A percentile compares a stretch with the other conserved stretches of the same genome.
phyloP scores from a whole-genome alignment of 2,329 filamentous ascomycete species.

The Aspergillus caelatus region DNA sequence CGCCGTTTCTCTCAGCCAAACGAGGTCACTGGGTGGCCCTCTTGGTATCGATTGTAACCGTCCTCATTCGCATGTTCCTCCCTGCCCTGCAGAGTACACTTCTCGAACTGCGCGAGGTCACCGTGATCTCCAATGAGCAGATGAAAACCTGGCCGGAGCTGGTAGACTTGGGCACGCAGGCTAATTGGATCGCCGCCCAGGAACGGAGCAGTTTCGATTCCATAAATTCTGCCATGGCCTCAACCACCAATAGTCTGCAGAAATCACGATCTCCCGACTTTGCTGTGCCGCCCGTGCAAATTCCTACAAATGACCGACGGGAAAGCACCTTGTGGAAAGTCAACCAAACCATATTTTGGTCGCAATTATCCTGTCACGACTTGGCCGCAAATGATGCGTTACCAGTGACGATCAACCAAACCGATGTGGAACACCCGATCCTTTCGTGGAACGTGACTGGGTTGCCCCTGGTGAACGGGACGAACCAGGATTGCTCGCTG shows the following conservation, averaged over 20 bases:
- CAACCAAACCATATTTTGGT: constrained; percentile 38
- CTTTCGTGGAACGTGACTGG: constrained; percentile 34
- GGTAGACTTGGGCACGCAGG: constrained; percentile 32
- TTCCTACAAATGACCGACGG: constrained; percentile 24
- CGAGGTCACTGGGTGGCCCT: constrained; percentile 37
- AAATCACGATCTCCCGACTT: constrained; percentile 32
- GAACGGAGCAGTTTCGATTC: constrained; percentile 27
- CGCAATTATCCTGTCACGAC: constrained; percentile 28
- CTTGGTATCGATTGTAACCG: constrained; percentile 33
- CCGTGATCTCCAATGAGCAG: constrained; percentile 19
- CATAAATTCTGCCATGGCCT: constrained; percentile 25
- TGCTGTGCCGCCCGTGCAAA: constrained; percentile 36
- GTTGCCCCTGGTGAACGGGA: constrained; percentile 23
- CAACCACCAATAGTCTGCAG: constrained; percentile 18
- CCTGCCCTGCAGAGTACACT: constrained; percentile 37
- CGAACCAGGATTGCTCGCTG: constrained; percentile 24
- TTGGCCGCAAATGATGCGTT: constrained; percentile 23
- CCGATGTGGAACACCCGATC: constrained; percentile 16
- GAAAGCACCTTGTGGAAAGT: constrained; percentile 34
- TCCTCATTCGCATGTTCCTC: constrained; percentile 36
- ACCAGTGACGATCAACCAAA: constrained; percentile 25
- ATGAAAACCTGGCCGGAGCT: constrained; percentile 35
- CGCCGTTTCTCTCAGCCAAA: constrained; percentile 34
- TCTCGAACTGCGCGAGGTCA: constrained; percentile 34
- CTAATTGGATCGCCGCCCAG: constrained; percentile 34